Percentiles rank a stretch among this genome's conserved stretches.
Evolutionary conservation across 176 grass and related monocot species (phyloP).

Genomic region (Elaeis guineensis): DNA sequence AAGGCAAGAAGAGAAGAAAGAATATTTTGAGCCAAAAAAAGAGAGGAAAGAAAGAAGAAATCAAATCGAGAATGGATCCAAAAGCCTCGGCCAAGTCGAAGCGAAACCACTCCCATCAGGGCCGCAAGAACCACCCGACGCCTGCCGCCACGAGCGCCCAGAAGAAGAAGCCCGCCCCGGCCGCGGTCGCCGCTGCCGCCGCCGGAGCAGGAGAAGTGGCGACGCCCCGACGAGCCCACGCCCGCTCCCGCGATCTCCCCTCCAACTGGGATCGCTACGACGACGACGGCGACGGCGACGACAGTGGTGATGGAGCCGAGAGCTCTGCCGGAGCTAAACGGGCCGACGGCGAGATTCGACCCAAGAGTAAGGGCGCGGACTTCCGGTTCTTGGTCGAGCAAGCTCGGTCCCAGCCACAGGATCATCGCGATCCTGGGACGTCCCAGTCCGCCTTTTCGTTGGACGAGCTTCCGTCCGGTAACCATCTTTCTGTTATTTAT

Average conservation of each 20-base stretch:
- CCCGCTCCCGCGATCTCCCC: slow-evolving; percentile 33
- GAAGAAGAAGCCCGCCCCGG: slow-evolving; percentile 38
- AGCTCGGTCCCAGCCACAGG: slow-evolving; percentile 41
- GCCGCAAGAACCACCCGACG: slow-evolving; percentile 50
- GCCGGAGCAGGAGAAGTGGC: slow-evolving; percentile 6
- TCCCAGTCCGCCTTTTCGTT: slow-evolving; percentile 14
- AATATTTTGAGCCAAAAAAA: too few species aligned
- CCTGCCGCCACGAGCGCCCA: slow-evolving; percentile 37
- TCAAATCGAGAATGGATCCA: slow-evolving; percentile 53
- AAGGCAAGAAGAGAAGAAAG: too few species aligned
- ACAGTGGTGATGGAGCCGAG: slow-evolving; percentile 12
- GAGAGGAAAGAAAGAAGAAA: neutral
- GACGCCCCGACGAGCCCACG: slow-evolving; percentile 13
- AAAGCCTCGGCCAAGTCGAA: slow-evolving; percentile 84
- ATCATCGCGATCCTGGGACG: slow-evolving; percentile 15
- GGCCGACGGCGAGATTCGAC: slow-evolving; percentile 27
- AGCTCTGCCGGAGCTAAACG: too few species aligned
- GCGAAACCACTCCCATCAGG: slow-evolving; percentile 66
- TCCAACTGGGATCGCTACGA: slow-evolving; percentile 81
- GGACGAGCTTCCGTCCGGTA: slow-evolving; percentile 36
- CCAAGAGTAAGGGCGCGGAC: slow-evolving; percentile 76
- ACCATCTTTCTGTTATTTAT: neutral
- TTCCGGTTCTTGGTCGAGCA: slow-evolving; percentile 68
- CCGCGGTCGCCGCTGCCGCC: neutral
- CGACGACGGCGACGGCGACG: slow-evolving; percentile 34